These are phyloP conservation scores for Nepenthes mirabilis DNA, from an alignment of 148 eudicot genomes.

Conservation along the genomic window DNA sequence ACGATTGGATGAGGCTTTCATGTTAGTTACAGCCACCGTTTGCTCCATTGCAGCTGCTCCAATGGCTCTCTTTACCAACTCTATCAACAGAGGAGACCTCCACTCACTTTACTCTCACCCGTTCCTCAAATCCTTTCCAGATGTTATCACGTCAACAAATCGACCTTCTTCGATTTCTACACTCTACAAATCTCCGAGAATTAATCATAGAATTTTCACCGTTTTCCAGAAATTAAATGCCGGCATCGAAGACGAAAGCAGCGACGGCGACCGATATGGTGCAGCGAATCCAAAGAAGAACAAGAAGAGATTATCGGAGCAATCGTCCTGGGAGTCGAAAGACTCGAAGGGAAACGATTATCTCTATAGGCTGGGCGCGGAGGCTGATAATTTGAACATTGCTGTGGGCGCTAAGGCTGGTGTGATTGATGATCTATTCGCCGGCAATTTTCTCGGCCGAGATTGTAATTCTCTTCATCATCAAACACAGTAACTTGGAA, in stretches of 20 bases:
- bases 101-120: neutral
- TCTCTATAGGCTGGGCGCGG: constrained; percentile 76
- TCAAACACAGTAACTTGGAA: neutral
- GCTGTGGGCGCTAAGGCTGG: constrained; percentile 94
- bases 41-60: neutral
- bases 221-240: neutral
- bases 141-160: neutral
- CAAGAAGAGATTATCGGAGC: constrained; percentile 55
- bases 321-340: constrained; percentile 91
- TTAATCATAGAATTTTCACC: neutral
- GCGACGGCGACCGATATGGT: neutral
- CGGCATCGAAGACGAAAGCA: neutral
- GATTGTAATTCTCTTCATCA: constrained; percentile 32
- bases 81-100: neutral
- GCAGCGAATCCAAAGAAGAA: neutral
- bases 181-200: neutral
- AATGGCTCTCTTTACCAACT: neutral
- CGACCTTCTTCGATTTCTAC: neutral
- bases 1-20: too few relatives aligned
- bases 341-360: constrained; percentile 82
- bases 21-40: too few relatives aligned
- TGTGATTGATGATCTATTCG: constrained; percentile 72
- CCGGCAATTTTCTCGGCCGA: constrained; percentile 80
- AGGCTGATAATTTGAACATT: constrained; percentile 84
- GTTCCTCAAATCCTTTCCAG: neutral